phyloP scores from a whole-genome alignment of 2,329 filamentous ascomycete genomes.

The Ophiocordyceps camponoti-floridani region DNA sequence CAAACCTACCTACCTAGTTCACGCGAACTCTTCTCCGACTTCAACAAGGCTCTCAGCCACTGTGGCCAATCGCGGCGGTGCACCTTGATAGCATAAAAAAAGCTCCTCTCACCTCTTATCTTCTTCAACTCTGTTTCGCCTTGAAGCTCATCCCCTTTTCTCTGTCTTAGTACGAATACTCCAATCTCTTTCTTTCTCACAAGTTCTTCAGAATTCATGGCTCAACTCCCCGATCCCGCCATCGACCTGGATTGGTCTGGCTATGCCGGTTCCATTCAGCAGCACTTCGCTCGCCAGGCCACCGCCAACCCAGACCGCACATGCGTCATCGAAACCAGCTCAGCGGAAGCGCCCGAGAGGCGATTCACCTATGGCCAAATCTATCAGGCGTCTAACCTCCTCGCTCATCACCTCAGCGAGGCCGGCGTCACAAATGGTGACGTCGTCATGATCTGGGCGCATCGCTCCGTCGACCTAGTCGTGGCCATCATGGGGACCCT shows the following conservation, averaged over 20 bases:
- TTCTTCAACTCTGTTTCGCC: too few relatives aligned
- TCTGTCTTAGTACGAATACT: too few relatives aligned
- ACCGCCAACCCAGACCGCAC: conserved; percentile 41
- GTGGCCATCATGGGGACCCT: conserved; percentile 61
- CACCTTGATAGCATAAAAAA: too few relatives aligned
- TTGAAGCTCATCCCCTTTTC: too few relatives aligned
- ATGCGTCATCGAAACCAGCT: conserved; percentile 32
- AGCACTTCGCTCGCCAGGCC: conserved; percentile 51
- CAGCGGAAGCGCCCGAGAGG: conserved; percentile 32
- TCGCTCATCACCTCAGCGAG: conserved; percentile 63
- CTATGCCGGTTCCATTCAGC: conserved; percentile 47
- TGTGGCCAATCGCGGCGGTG: too few relatives aligned
- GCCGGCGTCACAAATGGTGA: conserved; percentile 62
- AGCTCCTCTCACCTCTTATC: too few relatives aligned
- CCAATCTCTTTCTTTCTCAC: too few relatives aligned
- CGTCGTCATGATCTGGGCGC: conserved; percentile 83
- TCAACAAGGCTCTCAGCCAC: too few relatives aligned
- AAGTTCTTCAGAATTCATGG: neutral
- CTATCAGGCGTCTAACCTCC: conserved; percentile 61
- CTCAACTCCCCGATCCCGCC: conserved; percentile 42
- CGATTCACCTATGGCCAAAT: conserved; percentile 76
- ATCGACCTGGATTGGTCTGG: conserved; percentile 48
- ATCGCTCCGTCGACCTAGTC: conserved; percentile 51
- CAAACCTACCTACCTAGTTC: too few relatives aligned
- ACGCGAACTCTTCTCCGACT: too few relatives aligned